A percentile compares a stretch with the other conserved stretches of the same genome.
phyloP scores from a whole-genome alignment of 192 early-diverging fungal genomes.

The Coemansia sp. region DNA sequence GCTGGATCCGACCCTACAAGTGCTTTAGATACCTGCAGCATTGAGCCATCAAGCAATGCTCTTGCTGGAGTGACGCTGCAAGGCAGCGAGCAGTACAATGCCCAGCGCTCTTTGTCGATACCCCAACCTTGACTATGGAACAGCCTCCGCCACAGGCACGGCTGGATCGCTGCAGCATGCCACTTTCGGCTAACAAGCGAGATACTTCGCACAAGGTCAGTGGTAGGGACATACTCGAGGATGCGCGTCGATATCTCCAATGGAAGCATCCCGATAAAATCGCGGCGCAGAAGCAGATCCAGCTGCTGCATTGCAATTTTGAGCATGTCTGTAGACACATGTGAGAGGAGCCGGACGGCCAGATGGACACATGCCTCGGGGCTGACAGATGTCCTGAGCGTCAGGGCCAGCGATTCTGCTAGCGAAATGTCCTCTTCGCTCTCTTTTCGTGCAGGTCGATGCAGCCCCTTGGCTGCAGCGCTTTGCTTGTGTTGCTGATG shows the following conservation, averaged over 20 bases:
- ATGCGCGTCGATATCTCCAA: conserved; percentile 37
- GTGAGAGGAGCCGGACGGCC: conserved; percentile 30
- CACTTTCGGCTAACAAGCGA: conserved; percentile 39
- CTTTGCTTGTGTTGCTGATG: not conserved
- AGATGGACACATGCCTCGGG: conserved; percentile 32
- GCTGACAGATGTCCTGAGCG: conserved; percentile 16
- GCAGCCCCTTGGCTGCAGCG: not conserved
- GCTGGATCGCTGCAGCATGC: conserved; percentile 29
- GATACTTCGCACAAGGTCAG: conserved; percentile 25
- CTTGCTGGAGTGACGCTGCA: conserved; percentile 8
- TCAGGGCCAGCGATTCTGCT: conserved; percentile 25
- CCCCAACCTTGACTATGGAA: conserved; percentile 33
- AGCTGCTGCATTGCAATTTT: conserved; percentile 23
- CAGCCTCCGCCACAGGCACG: conserved; percentile 36
- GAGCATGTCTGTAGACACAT: conserved; percentile 37
- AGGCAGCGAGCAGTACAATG: conserved; percentile 26
- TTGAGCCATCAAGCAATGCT: conserved; percentile 18
- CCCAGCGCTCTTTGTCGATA: conserved; percentile 33
- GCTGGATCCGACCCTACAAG: conserved; percentile 1
- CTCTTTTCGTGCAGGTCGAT: not conserved
- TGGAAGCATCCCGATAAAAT: conserved; percentile 47
- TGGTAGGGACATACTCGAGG: conserved; percentile 24
- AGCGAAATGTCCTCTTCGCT: not conserved
- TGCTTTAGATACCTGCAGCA: conserved; percentile 19
- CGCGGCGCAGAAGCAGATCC: conserved; percentile 36